Conservation (phyloP, 768 basidiomycete species). For the Pleurotus platypus region DNA sequence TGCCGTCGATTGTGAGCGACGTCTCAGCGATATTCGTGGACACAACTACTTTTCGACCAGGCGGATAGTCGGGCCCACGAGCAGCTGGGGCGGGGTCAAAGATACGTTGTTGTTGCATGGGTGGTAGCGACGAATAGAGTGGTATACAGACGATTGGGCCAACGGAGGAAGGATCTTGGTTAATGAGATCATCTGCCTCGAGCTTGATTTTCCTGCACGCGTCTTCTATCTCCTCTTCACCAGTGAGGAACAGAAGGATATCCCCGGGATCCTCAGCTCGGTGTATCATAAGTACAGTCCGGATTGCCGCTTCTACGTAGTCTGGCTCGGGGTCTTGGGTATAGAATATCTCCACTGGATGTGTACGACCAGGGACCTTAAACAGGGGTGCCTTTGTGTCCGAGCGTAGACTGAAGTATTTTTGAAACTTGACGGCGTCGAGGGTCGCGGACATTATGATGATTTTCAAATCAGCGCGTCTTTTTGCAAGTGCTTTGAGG, state of each 20-base stretch:
- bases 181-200: conserved; percentile 82
- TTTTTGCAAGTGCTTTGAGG: conserved; percentile 78
- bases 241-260: conserved; percentile 91
- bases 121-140: conserved; percentile 92
- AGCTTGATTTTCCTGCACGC: conserved; percentile 90
- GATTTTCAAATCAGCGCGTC: conserved; percentile 87
- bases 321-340: conserved; percentile 91
- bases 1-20: conserved; percentile 95
- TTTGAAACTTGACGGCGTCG: conserved; percentile 94
- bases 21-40: conserved; percentile 99
- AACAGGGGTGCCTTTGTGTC: conserved; percentile 66
- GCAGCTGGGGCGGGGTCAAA: conserved; percentile 84
- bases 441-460: conserved; percentile 99
- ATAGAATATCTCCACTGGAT: conserved; percentile 95
- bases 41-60: conserved; percentile 90
- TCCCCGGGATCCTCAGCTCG: conserved; percentile 93
- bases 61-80: conserved; percentile 59
- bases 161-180: conserved; percentile 67
- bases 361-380: conserved; percentile 90
- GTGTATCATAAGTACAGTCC: conserved; percentile 96
- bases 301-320: conserved; percentile 95
- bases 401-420: conserved; percentile 70
- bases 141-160: conserved; percentile 91
- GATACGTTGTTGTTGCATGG: conserved; percentile 93
- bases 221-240: conserved; percentile 98